A percentile compares a stretch with the other conserved stretches of the same genome.
phyloP scores from a whole-genome alignment of 208 protist species.

The Tritrichomonas foetus region DNA sequence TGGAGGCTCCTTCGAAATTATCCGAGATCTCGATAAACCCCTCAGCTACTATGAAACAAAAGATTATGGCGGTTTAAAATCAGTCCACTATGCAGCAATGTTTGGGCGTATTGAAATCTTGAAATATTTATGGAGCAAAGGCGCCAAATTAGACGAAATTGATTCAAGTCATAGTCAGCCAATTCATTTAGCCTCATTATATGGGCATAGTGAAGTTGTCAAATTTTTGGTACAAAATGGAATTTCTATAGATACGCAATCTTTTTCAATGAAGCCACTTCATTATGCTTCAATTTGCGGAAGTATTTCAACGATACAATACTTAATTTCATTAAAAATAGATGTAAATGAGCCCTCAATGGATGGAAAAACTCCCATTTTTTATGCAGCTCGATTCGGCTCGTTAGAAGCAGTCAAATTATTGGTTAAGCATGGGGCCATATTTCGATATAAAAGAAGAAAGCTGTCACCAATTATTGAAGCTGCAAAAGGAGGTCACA shows the following conservation, averaged over 20 bases:
- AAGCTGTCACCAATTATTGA: neutral
- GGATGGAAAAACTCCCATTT: neutral
- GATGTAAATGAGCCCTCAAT: neutral
- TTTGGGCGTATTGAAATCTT: neutral
- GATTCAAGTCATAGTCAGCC: neutral
- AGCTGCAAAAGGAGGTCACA: neutral
- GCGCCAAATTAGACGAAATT: neutral
- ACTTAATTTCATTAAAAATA: neutral
- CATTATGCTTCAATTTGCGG: neutral
- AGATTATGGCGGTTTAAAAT: neutral
- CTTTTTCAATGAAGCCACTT: neutral
- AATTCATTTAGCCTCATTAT: constrained; percentile 4
- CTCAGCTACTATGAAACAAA: neutral
- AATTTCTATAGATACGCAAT: neutral
- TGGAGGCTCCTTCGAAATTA: neutral
- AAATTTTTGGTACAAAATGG: neutral
- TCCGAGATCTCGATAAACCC: neutral
- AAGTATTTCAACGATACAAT: neutral
- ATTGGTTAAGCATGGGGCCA: neutral
- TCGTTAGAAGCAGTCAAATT: neutral
- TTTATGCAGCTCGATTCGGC: neutral
- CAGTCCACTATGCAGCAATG: neutral
- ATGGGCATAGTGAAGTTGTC: neutral
- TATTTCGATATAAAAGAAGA: neutral
- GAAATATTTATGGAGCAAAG: neutral